Evolutionary conservation across 2,329 filamentous ascomycete genomes (phyloP).

Genomic region (Fusarium verticillioides): DNA sequence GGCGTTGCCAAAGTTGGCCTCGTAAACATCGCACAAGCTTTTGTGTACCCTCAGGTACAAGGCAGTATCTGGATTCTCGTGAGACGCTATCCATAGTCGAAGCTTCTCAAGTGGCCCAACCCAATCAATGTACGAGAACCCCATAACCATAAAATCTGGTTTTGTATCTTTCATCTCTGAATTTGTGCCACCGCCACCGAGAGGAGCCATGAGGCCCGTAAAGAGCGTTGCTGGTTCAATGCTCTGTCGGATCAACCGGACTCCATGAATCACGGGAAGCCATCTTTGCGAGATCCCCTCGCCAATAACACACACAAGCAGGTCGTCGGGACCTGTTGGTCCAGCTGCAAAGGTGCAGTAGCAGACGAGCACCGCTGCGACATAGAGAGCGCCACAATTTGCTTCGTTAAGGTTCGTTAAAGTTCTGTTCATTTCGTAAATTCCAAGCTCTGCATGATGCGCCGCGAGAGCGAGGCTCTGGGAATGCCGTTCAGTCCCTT

Average conservation of each 20-base stretch:
- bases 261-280: constrained; percentile 43
- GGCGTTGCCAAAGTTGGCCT: constrained; percentile 40
- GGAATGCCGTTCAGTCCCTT: constrained; percentile 30
- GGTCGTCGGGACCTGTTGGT: constrained; percentile 42
- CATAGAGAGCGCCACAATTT: constrained; percentile 47
- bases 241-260: constrained; percentile 40
- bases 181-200: constrained; percentile 23
- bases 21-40: constrained; percentile 41
- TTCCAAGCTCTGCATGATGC: constrained; percentile 42
- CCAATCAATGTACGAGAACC: constrained; percentile 41
- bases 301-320: constrained; percentile 44
- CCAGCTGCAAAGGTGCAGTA: constrained; percentile 48
- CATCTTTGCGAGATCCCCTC: constrained; percentile 39
- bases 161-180: constrained; percentile 29
- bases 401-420: constrained; percentile 39
- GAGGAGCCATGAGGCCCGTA: constrained; percentile 43
- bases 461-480: constrained; percentile 38
- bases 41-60: constrained; percentile 40
- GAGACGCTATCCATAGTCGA: constrained; percentile 38
- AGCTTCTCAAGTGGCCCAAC: constrained; percentile 36
- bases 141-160: constrained; percentile 37
- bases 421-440: constrained; percentile 42
- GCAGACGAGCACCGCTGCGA: constrained; percentile 45
- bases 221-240: constrained; percentile 45
- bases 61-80: constrained; percentile 41